Evolutionary conservation across 257 asterid species (phyloP), one percentile per base, ranked within the genome.

Genomic region (Ligustrum vulgare): DNA sequence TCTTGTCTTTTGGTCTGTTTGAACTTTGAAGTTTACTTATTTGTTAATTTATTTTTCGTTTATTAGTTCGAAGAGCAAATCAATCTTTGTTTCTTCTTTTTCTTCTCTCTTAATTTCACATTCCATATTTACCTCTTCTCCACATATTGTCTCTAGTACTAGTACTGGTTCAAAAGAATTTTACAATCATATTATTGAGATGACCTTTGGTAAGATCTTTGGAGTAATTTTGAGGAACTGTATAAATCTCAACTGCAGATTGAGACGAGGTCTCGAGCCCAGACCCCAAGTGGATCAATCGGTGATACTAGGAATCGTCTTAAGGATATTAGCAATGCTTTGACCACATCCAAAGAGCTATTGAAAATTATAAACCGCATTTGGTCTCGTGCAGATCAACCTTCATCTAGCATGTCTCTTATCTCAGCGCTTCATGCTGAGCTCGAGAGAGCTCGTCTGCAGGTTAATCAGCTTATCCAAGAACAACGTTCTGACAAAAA

Each of bases 371-470:
- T 94, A 80, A 92, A 81, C 81, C 92, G 95, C 22, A 78, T 94
- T 8, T 91, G 98, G 98, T 92, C 91, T 41, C 91, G 80, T 12
- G 89, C 92, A 5, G 96, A 86, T 78, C 96, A 82, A 74, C 93
- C 97, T 1, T 91, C 98, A 15, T 89, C 99, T n/a, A 85, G 89
- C 88, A 76, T 80, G 79, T 89, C 98, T 41, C 89, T 94, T 22
- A 84, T 94, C 87, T 90, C 98, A 2, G 98, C 99, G 18, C 93
- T 94, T 67, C 96, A 92, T 72, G 83, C 95, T 3, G 99, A 94
- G 91, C 97, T 94, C 16, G 99, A 94, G 86, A 82, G 99, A 71
- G 98, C 97, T 25, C 97, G 97, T 25, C 80, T 92, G 20, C 97
- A 87, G 78, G 95, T 91, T 22, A 92, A 94, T 70, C 96, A 91